These are phyloP conservation scores for Isabelozyma pseudorhagii DNA, from an alignment of 805 yeast species.

Conservation along the genomic window DNA sequence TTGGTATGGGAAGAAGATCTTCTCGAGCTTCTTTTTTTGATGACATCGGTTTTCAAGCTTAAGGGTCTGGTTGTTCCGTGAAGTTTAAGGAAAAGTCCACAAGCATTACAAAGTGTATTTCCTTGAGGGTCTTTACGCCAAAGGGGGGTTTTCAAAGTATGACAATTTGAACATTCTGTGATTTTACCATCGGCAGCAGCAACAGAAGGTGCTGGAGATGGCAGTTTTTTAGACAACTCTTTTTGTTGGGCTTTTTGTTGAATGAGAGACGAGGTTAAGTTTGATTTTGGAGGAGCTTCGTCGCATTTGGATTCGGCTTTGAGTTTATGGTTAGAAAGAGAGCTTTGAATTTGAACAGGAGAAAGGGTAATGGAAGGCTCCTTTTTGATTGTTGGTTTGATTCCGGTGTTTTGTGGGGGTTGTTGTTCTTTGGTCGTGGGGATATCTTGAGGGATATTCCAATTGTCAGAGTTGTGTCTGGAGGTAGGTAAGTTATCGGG, in stretches of 20 bases:
- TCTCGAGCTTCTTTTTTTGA: constrained; percentile 54
- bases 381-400: constrained; percentile 11
- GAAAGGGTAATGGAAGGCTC: constrained; percentile 14
- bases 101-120: constrained; percentile 61
- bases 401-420: neutral
- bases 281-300: constrained; percentile 10
- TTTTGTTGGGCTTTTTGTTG: constrained; percentile 8
- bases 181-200: constrained; percentile 7
- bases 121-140: constrained; percentile 63
- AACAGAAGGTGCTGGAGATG: constrained; percentile 3
- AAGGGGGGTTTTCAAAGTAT: constrained; percentile 57
- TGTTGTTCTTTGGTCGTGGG: no score
- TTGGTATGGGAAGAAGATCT: constrained; percentile 10
- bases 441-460: neutral
- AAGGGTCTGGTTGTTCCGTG: constrained; percentile 64
- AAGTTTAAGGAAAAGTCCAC: constrained; percentile 57
- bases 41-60: constrained; percentile 54
- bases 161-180: constrained; percentile 55
- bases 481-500: constrained; percentile 9
- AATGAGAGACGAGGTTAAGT: constrained; percentile 18
- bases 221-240: constrained; percentile 1
- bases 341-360: constrained; percentile 10
- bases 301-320: neutral
- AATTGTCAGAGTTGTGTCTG: constrained; percentile 5
- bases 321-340: neutral